Conservation (phyloP, 805 yeast species). For the Candida endomychidarum region DNA sequence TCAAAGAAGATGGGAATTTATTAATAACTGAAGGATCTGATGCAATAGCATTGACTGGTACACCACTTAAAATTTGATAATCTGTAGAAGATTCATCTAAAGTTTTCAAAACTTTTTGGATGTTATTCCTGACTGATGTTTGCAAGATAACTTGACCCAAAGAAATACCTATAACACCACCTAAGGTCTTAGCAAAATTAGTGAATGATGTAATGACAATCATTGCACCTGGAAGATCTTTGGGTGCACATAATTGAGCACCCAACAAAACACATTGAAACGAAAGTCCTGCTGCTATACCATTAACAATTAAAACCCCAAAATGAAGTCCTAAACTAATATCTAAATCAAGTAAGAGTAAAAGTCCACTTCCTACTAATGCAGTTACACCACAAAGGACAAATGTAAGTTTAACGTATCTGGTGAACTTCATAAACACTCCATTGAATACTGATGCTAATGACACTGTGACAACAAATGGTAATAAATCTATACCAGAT, state of each 20-base stretch:
- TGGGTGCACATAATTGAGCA: slow-evolving; percentile 38
- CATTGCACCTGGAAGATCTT: slow-evolving; percentile 34
- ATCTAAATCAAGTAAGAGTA: slow-evolving; percentile 26
- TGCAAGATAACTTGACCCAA: slow-evolving; percentile 33
- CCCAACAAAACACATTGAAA: slow-evolving; percentile 38
- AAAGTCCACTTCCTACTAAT: slow-evolving; percentile 36
- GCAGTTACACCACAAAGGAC: slow-evolving; percentile 29
- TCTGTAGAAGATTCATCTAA: slow-evolving; percentile 15
- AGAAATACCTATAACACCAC: slow-evolving; percentile 33
- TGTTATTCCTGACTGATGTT: slow-evolving; percentile 20
- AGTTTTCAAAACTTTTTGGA: slow-evolving; percentile 11
- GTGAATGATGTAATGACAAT: slow-evolving; percentile 34
- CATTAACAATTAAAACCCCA: slow-evolving; percentile 34
- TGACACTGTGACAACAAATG: slow-evolving; percentile 34
- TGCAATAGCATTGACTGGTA: slow-evolving; percentile 19
- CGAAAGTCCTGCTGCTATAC: slow-evolving; percentile 36
- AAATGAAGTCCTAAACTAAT: slow-evolving; percentile 24
- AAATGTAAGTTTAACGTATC: slow-evolving; percentile 33
- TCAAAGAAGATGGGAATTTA: slow-evolving; percentile 22
- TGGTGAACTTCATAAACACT: slow-evolving; percentile 27
- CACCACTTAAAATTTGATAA: slow-evolving; percentile 15
- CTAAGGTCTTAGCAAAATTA: slow-evolving; percentile 31
- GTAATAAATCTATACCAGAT: slow-evolving; percentile 39
- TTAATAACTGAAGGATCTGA: slow-evolving; percentile 29
- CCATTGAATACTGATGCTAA: slow-evolving; percentile 33